phyloP scores from a whole-genome alignment of 139 green algal species.

The Mychonastes homosphaera region DNA sequence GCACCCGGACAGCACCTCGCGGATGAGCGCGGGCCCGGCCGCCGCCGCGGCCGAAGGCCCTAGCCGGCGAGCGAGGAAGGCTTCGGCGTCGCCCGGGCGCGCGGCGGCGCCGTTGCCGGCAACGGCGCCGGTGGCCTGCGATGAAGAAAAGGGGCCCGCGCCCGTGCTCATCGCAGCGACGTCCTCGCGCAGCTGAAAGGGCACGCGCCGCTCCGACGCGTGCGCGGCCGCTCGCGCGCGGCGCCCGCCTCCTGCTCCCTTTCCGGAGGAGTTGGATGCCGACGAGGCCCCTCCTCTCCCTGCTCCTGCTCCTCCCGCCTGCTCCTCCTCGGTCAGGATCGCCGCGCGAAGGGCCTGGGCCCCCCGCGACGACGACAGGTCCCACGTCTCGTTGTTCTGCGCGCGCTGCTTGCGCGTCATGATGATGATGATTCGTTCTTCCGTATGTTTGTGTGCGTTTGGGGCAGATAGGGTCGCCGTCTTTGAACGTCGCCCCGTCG shows the following conservation, averaged over 20 bases:
- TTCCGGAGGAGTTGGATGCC: too few species aligned
- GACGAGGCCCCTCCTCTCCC: slow-evolving; percentile 15
- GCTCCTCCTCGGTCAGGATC: neutral
- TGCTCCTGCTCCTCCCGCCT: slow-evolving; percentile 2
- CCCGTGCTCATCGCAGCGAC: neutral
- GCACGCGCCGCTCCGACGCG: too few species aligned
- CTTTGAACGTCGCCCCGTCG: too few species aligned
- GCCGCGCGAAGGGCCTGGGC: neutral
- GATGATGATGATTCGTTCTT: too few species aligned
- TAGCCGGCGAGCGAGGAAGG: neutral
- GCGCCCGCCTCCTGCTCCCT: too few species aligned
- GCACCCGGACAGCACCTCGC: neutral
- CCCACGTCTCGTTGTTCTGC: slow-evolving; percentile 5
- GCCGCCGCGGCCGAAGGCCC: neutral
- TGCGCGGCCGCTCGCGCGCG: too few species aligned
- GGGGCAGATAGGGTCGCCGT: too few species aligned
- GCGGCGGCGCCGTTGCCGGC: neutral
- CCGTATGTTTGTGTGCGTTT: too few species aligned
- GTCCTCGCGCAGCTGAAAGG: slow-evolving; percentile 3
- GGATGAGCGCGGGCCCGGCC: neutral
- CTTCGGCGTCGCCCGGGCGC: neutral
- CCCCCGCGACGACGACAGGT: neutral
- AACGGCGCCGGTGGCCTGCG: neutral
- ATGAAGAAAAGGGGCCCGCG: neutral
- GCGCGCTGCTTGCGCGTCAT: slow-evolving; percentile 19